Percentiles rank a stretch among this genome's conserved stretches.
Conservation (phyloP, 768 basidiomycete species). For the Panellus pusillus region DNA sequence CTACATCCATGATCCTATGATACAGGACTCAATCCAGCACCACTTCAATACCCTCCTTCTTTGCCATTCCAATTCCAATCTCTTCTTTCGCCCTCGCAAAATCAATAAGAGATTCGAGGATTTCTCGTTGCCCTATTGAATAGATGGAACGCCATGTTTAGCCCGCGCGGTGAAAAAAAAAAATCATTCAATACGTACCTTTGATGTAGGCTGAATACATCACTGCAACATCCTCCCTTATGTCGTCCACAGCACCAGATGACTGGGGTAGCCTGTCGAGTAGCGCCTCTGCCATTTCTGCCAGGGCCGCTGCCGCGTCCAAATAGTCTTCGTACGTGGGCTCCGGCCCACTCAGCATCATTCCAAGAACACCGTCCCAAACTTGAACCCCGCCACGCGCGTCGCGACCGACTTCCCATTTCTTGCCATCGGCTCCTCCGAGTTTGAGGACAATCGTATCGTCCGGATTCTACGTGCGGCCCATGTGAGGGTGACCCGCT, state of each 20-base stretch:
- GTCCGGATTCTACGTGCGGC: conserved; percentile 58
- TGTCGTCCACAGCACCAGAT: conserved; percentile 13
- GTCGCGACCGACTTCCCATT: conserved; percentile 65
- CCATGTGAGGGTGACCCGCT: no score
- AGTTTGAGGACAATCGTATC: conserved; percentile 84
- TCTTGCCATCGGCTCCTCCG: conserved; percentile 50
- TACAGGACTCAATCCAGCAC: conserved; percentile 51
- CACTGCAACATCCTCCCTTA: conserved; percentile 50
- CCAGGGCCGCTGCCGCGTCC: conserved; percentile 63
- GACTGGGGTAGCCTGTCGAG: conserved; percentile 49
- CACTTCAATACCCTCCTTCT: conserved; percentile 53
- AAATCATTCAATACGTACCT: conserved; percentile 44
- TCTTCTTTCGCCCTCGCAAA: conserved; percentile 50
- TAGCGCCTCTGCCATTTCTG: conserved; percentile 62
- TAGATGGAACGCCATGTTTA: no score
- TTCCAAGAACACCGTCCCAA: conserved; percentile 55
- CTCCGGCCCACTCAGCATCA: conserved; percentile 27
- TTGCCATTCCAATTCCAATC: conserved; percentile 48
- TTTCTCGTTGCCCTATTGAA: conserved; percentile 55
- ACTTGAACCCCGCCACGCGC: conserved; percentile 55
- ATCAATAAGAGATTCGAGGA: conserved; percentile 51
- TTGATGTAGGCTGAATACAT: conserved; percentile 74
- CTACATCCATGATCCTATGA: no score
- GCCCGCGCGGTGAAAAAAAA: conserved; percentile 1
- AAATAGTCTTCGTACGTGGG: conserved; percentile 60